phyloP scores from a whole-genome alignment of 768 basidiomycete genomes.

The Phylloporus sp. region DNA sequence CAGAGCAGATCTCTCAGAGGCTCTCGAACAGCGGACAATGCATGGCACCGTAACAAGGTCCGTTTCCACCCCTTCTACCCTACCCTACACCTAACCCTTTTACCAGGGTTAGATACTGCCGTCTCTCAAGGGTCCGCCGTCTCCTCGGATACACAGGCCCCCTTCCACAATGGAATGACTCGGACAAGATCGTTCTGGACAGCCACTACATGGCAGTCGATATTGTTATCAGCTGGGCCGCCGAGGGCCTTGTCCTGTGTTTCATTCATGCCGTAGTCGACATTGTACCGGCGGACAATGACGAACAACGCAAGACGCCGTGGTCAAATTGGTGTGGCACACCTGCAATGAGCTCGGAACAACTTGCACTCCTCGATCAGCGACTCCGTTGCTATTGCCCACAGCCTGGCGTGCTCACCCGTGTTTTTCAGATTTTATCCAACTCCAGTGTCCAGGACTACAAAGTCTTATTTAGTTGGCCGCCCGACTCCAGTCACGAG shows the following conservation, averaged over 20 bases:
- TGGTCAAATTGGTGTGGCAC: conserved; percentile 94
- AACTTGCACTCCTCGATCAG: conserved; percentile 56
- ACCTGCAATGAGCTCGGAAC: conserved; percentile 52
- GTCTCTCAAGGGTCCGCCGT: conserved; percentile 69
- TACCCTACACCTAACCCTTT: conserved; percentile 23
- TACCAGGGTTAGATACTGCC: conserved; percentile 71
- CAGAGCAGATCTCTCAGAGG: conserved; percentile 66
- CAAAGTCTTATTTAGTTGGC: conserved; percentile 69
- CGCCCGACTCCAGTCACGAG: conserved; percentile 50
- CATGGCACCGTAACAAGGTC: conserved; percentile 83
- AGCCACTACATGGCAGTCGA: conserved; percentile 80
- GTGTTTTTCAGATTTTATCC: conserved; percentile 77
- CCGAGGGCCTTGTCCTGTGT: conserved; percentile 81
- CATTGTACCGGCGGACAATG: conserved; percentile 65
- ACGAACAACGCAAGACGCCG: conserved; percentile 64
- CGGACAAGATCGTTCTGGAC: conserved; percentile 67
- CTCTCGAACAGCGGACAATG: conserved; percentile 68
- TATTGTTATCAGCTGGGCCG: conserved; percentile 87
- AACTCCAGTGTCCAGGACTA: conserved; percentile 49
- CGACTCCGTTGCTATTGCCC: conserved; percentile 55
- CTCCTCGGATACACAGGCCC: conserved; percentile 66
- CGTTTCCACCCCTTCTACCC: conserved; percentile 13
- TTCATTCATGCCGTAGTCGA: conserved; percentile 85
- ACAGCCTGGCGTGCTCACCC: conserved; percentile 46
- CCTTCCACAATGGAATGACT: conserved; percentile 52